Conservation (phyloP, 1,284 basidiomycete genomes). For the Ceratobasidium theobromae region DNA sequence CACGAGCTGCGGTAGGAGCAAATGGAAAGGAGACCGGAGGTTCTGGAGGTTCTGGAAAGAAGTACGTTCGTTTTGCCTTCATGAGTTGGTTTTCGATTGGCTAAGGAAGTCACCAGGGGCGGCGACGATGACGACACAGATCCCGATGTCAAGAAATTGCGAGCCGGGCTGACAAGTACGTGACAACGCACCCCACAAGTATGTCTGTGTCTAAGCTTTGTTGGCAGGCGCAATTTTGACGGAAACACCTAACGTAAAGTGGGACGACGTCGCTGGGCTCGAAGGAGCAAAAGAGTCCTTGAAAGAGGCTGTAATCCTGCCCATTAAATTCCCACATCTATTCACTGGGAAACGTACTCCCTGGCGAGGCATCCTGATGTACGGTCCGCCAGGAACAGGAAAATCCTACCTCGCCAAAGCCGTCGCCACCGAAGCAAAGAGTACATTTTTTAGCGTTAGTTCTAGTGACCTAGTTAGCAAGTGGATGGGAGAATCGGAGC, state of each 20-base stretch:
- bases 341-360: constrained; percentile 98
- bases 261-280: constrained; percentile 98
- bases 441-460: constrained; percentile 97
- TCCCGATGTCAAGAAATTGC: constrained; percentile 92
- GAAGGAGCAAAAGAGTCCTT: constrained; percentile 93
- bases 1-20: constrained; percentile 76
- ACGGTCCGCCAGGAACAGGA: constrained; percentile 95
- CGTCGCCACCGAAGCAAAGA: constrained; percentile 97
- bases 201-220: no score
- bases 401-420: constrained; percentile 97
- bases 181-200: constrained; percentile 6
- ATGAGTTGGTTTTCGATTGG: not conserved
- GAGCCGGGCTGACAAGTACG: constrained; percentile 75
- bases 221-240: constrained; percentile 78
- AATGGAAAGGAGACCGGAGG: constrained; percentile 67
- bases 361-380: constrained; percentile 93
- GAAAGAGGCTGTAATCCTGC: constrained; percentile 97
- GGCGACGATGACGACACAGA: constrained; percentile 78
- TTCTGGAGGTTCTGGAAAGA: constrained; percentile 64
- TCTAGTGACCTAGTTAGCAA: constrained; percentile 96
- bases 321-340: constrained; percentile 97
- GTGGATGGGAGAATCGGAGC: constrained; percentile 98
- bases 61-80: constrained; percentile 43
- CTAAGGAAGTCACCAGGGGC: constrained; percentile 43
- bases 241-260: constrained; percentile 94